Evolutionary conservation across 495 filamentous ascomycete genomes (phyloP), one percentile per base, ranked within the genome.

Genomic region (Talaromyces liani): DNA sequence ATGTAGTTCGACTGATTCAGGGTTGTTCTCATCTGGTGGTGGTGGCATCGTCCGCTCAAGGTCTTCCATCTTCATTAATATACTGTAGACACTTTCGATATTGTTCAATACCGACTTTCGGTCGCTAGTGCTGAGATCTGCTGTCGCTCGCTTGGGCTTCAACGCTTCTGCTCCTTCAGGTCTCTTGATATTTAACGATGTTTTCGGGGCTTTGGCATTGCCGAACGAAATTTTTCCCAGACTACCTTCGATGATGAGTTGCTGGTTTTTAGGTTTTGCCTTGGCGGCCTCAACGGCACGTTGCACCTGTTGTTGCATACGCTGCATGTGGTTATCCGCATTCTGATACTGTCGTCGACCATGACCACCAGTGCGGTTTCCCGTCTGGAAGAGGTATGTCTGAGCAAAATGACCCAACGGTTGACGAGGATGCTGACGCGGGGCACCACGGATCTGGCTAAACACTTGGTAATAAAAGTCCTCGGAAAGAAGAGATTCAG

Each of bases 391-490:
- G 2, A 99, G 80, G 72, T 99, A 99, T 0, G 94, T 99, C 72
- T 99, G 94, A 2, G 94, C 95, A 72, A 99, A 97, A 70, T 96
- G 93, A 71, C 88, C 95, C 18, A 96, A 79, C 0, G 95, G 95
- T 68, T 97, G 93, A 61, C 88, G 88, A 12, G 93, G 93, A 67
- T 92, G 89, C 65, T 92, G 90, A 49, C 93, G 84, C 16, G 91
- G 87, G 18, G 91, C 89, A 25, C 91, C 91, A 36, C 92, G 91
- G 65, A 99, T 95, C 66, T 96, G 92, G 67, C 85, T 91, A 68
- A 93, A 91, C 31, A 99, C 94, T 69, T 97, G 95, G 69, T 97
- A 99, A 74, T 99, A 99, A 72, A 99, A 99, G 72, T 99, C 94
- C 67, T 98, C 94, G 2, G 87, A 78, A 20, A 96, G 75, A 6